Conservation (phyloP, 2,329 filamentous ascomycete species). For the Fusarium nurragi region DNA sequence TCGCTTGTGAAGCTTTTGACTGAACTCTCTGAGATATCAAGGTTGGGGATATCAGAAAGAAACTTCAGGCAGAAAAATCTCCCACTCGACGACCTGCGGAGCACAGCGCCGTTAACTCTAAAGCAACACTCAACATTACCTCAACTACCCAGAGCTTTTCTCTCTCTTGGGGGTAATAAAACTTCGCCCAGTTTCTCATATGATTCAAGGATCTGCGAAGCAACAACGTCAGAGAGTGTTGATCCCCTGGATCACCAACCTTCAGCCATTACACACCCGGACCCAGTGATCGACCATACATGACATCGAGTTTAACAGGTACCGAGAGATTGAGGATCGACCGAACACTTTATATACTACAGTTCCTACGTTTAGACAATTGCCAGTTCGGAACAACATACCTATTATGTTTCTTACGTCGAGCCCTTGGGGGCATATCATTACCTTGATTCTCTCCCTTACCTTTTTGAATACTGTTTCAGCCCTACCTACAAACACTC, state of each 20-base stretch:
- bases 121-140: not conserved
- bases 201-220: constrained; percentile 21
- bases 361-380: not conserved
- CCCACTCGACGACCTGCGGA: not conserved
- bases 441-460: constrained; percentile 11
- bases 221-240: constrained; percentile 34
- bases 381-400: constrained; percentile 4
- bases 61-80: not conserved
- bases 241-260: constrained; percentile 11
- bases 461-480: constrained; percentile 1
- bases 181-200: constrained; percentile 10
- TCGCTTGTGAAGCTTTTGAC: constrained; percentile 3
- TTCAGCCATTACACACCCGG: constrained; percentile 4
- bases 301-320: constrained; percentile 36
- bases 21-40: not conserved
- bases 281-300: constrained; percentile 33
- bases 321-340: constrained; percentile 37
- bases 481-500: constrained; percentile 10
- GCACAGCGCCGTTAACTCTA: not conserved
- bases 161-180: not conserved
- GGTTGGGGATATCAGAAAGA: not conserved
- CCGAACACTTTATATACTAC: constrained; percentile 22
- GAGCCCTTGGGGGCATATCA: constrained; percentile 12
- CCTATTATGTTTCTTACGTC: constrained; percentile 18
- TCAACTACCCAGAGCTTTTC: not conserved